These are phyloP conservation scores for Dalbergia cultrata DNA, from an alignment of 306 rosid genomes.

Conservation along the genomic window DNA sequence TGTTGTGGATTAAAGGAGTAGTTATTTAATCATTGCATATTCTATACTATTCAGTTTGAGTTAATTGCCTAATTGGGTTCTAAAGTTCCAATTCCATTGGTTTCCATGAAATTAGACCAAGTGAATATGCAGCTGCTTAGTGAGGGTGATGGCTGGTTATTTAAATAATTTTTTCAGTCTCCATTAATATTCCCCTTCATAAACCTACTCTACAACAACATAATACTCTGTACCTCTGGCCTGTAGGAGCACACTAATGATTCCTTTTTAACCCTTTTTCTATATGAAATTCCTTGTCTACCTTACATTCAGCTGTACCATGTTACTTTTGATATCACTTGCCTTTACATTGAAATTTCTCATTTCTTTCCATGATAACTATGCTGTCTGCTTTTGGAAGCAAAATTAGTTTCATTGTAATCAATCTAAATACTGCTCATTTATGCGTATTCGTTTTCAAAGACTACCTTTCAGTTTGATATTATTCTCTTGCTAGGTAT, in stretches of 20 bases:
- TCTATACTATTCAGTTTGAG: background rate
- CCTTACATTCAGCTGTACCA: background rate
- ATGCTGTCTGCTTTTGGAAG: slow-evolving; percentile 26
- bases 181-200: background rate
- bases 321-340: slow-evolving; percentile 1
- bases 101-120: background rate
- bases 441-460: slow-evolving; percentile 26
- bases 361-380: background rate
- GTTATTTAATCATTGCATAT: background rate
- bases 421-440: background rate
- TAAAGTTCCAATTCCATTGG: background rate
- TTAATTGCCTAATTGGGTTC: background rate
- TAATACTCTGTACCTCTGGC: background rate
- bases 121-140: background rate
- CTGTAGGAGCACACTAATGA: background rate
- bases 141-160: background rate
- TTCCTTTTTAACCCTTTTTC: background rate
- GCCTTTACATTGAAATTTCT: slow-evolving; percentile 7
- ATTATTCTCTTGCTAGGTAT: slow-evolving; percentile 63
- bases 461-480: slow-evolving; percentile 20
- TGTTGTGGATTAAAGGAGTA: background rate
- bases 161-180: background rate
- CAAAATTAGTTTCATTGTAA: background rate
- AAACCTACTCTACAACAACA: background rate
- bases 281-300: background rate